phyloP scores from a whole-genome alignment of 768 basidiomycete genomes.

The Pleurotus cornucopiae region DNA sequence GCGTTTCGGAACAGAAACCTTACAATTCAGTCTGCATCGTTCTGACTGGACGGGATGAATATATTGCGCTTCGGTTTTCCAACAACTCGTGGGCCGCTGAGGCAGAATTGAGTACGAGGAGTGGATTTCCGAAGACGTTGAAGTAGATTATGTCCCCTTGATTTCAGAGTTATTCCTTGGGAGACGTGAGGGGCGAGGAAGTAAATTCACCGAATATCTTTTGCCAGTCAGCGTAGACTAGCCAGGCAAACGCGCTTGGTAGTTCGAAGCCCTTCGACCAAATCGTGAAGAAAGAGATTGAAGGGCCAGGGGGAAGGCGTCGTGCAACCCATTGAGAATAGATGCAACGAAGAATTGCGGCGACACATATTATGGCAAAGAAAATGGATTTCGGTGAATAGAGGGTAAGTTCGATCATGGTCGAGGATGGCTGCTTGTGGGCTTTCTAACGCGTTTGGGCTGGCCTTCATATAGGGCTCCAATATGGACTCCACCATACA shows the following conservation, averaged over 20 bases:
- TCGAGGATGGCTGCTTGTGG: not conserved
- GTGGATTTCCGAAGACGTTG: constrained; percentile 31
- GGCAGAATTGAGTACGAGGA: constrained; percentile 27
- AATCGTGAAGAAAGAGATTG: not conserved
- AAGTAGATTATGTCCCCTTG: constrained; percentile 19
- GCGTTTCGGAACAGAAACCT: not conserved
- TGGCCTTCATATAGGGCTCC: constrained; percentile 3
- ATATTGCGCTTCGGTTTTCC: constrained; percentile 35
- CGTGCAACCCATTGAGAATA: constrained; percentile 1
- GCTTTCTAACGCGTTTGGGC: not conserved
- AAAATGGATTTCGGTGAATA: not conserved
- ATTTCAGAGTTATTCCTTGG: not conserved
- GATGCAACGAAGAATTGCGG: not conserved
- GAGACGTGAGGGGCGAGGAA: not conserved
- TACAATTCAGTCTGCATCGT: constrained; percentile 6
- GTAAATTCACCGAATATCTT: not conserved
- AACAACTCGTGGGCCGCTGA: constrained; percentile 30
- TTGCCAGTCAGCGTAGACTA: constrained; percentile 5
- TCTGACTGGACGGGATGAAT: constrained; percentile 26
- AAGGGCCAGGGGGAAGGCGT: constrained; percentile 6
- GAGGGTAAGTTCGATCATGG: not conserved
- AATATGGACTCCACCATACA: not conserved
- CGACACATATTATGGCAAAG: not conserved
- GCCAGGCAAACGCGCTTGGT: constrained; percentile 1
- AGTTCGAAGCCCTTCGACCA: constrained; percentile 1